Conservation (phyloP, 768 basidiomycete genomes). For the Lepiota venenata region DNA sequence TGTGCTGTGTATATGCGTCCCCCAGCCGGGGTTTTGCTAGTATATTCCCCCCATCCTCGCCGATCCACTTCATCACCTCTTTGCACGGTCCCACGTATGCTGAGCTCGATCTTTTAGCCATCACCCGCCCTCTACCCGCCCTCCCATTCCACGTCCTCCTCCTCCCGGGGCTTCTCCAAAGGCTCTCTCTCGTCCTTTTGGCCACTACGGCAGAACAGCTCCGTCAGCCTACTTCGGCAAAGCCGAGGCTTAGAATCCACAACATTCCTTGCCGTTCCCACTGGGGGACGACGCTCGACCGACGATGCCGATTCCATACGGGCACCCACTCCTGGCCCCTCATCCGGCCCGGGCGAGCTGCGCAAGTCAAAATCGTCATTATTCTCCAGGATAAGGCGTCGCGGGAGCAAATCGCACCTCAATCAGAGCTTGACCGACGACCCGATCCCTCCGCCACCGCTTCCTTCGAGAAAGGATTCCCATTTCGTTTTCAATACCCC, state of each 20-base stretch:
- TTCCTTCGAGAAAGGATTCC: not conserved
- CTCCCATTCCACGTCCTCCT: slow-evolving; percentile 13
- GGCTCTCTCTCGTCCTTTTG: slow-evolving; percentile 23
- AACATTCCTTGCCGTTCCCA: slow-evolving; percentile 19
- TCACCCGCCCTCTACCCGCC: not conserved
- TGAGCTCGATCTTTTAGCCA: slow-evolving; percentile 8
- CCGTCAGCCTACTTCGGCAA: slow-evolving; percentile 15
- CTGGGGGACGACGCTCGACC: slow-evolving; percentile 10
- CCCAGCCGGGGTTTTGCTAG: no score
- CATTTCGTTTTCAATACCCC: not conserved
- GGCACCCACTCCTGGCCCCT: slow-evolving; percentile 9
- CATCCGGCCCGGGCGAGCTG: slow-evolving; percentile 10
- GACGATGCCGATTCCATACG: slow-evolving; percentile 16
- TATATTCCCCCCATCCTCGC: not conserved
- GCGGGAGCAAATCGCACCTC: slow-evolving; percentile 12
- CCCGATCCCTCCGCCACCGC: slow-evolving; percentile 6
- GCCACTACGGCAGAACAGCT: slow-evolving; percentile 17
- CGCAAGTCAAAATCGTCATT: slow-evolving; percentile 13
- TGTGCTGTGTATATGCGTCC: not conserved
- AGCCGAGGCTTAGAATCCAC: slow-evolving; percentile 18
- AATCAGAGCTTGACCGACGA: slow-evolving; percentile 10
- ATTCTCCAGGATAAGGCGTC: slow-evolving; percentile 8
- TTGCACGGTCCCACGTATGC: not conserved
- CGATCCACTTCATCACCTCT: no score
- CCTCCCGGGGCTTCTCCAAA: slow-evolving; percentile 24